Conservation (phyloP, 345 rosid genomes). For the Populus ilicifolia region DNA sequence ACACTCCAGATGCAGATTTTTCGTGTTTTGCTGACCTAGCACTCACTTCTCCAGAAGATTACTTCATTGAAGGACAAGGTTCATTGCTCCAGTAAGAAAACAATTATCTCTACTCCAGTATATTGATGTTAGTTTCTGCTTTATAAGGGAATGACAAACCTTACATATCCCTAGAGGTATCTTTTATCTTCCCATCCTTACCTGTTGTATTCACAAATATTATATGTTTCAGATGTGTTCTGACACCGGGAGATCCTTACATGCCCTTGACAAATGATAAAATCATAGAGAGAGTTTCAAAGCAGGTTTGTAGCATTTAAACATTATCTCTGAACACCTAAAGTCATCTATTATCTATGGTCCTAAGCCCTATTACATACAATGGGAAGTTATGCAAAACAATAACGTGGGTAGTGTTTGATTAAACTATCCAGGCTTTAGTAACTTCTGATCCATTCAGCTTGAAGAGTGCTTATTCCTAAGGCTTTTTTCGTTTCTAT, state of each 20-base stretch:
- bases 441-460: not conserved
- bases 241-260: conserved; percentile 95
- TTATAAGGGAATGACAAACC: not conserved
- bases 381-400: not conserved
- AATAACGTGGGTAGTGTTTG: not conserved
- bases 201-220: not conserved
- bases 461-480: too few species aligned
- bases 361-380: not conserved
- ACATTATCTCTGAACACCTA: not conserved
- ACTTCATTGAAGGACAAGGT: conserved; percentile 93
- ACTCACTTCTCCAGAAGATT: conserved; percentile 83
- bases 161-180: not conserved
- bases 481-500: not conserved
- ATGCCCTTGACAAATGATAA: conserved; percentile 81
- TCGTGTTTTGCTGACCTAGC: conserved; percentile 97
- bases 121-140: not conserved
- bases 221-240: conserved; percentile 61
- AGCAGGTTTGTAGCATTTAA: conserved; percentile 55
- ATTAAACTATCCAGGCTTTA: not conserved
- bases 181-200: not conserved
- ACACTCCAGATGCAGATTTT: conserved; percentile 98
- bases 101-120: not conserved
- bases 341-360: not conserved
- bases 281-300: conserved; percentile 75
- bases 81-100: conserved; percentile 88